Percentiles rank a stretch among this genome's conserved stretches.
Evolutionary conservation across 495 filamentous ascomycete species (phyloP).

Genomic region (Aspergillus incahuasiensis): DNA sequence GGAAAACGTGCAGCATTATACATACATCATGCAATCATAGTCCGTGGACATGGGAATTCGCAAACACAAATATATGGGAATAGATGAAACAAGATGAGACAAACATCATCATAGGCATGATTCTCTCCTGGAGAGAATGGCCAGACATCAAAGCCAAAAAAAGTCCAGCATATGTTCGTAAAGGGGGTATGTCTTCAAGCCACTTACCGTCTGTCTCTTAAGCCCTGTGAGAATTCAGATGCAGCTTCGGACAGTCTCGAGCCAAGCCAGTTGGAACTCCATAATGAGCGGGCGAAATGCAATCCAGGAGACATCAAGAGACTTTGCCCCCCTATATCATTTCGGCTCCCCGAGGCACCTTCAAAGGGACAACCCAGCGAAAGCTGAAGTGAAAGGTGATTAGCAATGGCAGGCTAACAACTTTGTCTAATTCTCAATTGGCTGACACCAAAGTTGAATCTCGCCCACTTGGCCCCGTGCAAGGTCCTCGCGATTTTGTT

Average conservation of each 20-base stretch:
- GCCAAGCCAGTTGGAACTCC: slow-evolving; percentile 33
- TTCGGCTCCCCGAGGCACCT: slow-evolving; percentile 9
- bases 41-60: slow-evolving; percentile 29
- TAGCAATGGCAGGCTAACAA: not conserved
- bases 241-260: slow-evolving; percentile 21
- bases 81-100: slow-evolving; percentile 9
- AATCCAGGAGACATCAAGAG: slow-evolving; percentile 15
- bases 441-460: slow-evolving; percentile 74
- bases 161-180: slow-evolving; percentile 14
- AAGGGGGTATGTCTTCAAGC: not conserved
- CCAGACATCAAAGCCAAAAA: slow-evolving; percentile 8
- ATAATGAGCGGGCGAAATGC: slow-evolving; percentile 7
- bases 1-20: slow-evolving; percentile 28
- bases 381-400: not conserved
- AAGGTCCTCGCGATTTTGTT: slow-evolving; percentile 61
- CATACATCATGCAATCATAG: slow-evolving; percentile 40
- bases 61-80: slow-evolving; percentile 9
- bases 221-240: slow-evolving; percentile 9
- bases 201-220: slow-evolving; percentile 1
- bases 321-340: slow-evolving; percentile 10
- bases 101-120: slow-evolving; percentile 14
- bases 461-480: slow-evolving; percentile 67
- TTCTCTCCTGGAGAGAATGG: not conserved
- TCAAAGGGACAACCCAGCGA: slow-evolving; percentile 10
- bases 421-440: slow-evolving; percentile 31